Evolutionary conservation across 2,329 filamentous ascomycete species (phyloP).

Genomic region (Elsinoe arachidis): DNA sequence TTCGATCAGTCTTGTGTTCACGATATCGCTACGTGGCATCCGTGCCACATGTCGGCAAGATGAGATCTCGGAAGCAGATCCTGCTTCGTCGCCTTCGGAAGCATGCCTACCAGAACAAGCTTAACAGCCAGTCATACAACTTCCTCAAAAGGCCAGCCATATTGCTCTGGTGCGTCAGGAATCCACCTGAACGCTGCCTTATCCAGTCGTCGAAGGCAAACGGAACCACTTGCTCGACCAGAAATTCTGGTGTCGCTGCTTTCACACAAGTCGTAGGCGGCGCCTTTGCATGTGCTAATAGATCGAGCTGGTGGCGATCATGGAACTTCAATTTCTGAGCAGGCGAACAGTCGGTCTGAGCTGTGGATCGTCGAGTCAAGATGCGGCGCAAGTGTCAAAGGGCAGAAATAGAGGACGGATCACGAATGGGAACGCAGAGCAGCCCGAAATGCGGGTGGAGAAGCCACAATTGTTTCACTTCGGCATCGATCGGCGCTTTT

Average conservation of each 20-base stretch:
- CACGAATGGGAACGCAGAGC: neutral
- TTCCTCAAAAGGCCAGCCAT: conserved; percentile 91
- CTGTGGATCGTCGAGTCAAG: conserved; percentile 6
- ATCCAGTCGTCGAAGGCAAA: neutral
- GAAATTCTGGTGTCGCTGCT: neutral
- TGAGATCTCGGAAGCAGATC: neutral
- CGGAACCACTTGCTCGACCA: no score
- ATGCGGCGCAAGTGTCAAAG: conserved; percentile 7
- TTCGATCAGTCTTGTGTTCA: neutral
- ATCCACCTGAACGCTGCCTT: neutral
- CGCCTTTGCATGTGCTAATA: neutral
- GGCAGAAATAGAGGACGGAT: neutral
- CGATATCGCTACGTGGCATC: neutral
- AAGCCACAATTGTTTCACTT: conserved; percentile 8
- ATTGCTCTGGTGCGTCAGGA: conserved; percentile 21
- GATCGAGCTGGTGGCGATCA: neutral
- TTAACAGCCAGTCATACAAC: conserved; percentile 96
- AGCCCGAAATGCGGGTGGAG: conserved; percentile 1
- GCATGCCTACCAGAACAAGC: conserved; percentile 83
- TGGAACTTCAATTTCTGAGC: neutral
- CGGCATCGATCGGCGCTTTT: conserved; percentile 2
- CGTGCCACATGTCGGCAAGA: neutral
- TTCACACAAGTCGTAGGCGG: neutral
- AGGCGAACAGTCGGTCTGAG: neutral
- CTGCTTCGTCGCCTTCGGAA: neutral